These are phyloP conservation scores for Diaporthe capsici DNA, from an alignment of 2,329 filamentous ascomycete species.

Conservation along the genomic window DNA sequence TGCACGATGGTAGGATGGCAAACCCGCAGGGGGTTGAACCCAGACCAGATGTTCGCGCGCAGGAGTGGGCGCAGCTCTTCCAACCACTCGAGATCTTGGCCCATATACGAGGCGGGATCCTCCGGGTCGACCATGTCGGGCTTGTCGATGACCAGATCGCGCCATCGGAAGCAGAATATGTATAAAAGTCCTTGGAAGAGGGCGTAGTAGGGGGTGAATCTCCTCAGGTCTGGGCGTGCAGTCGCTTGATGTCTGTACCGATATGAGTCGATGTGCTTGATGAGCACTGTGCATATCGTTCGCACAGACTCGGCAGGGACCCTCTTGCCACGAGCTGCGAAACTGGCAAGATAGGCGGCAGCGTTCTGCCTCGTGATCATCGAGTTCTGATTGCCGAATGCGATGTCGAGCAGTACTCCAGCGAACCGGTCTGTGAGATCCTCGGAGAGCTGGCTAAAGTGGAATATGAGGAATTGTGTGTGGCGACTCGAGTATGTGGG, in stretches of 20 bases:
- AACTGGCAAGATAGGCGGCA: slow-evolving; percentile 93
- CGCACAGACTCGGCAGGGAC: slow-evolving; percentile 83
- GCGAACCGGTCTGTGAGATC: slow-evolving; percentile 86
- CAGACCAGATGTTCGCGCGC: slow-evolving; percentile 84
- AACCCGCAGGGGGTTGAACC: slow-evolving; percentile 94
- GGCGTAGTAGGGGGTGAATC: slow-evolving; percentile 88
- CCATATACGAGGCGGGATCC: slow-evolving; percentile 71
- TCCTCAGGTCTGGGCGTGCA: slow-evolving; percentile 86
- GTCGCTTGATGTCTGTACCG: slow-evolving; percentile 79
- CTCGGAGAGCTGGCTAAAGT: slow-evolving; percentile 88
- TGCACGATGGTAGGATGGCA: slow-evolving; percentile 91
- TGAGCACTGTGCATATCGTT: slow-evolving; percentile 84
- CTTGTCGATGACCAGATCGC: slow-evolving; percentile 80
- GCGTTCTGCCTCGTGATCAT: slow-evolving; percentile 85
- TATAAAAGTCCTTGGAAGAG: slow-evolving; percentile 92
- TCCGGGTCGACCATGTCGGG: slow-evolving; percentile 73
- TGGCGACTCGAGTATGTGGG: slow-evolving; percentile 76
- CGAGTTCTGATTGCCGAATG: slow-evolving; percentile 79
- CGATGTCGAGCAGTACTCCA: slow-evolving; percentile 79
- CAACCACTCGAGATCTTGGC: slow-evolving; percentile 84
- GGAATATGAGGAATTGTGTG: slow-evolving; percentile 84
- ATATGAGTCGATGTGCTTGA: slow-evolving; percentile 82
- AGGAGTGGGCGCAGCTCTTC: slow-evolving; percentile 81
- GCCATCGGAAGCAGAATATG: slow-evolving; percentile 98
- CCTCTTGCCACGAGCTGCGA: slow-evolving; percentile 90